Conservation (phyloP, 306 rosid genomes). For the Begonia masoniana region DNA sequence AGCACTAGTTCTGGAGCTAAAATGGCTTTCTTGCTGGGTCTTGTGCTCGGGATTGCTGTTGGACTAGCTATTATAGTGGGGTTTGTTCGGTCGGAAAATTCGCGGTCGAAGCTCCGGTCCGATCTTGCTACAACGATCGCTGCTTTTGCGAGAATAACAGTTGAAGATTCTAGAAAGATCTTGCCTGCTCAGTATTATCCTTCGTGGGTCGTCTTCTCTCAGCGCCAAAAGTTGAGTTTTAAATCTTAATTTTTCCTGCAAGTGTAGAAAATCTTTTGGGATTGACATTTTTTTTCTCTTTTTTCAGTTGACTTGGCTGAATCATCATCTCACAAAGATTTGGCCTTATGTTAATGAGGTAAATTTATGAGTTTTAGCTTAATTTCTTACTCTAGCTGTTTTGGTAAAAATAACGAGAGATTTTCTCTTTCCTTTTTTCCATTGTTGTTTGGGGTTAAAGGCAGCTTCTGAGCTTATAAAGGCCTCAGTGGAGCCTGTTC, state of each 20-base stretch:
- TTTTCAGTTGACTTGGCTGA: conserved; percentile 73
- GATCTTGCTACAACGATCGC: conserved; percentile 67
- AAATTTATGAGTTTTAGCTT: conserved; percentile 2
- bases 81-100: conserved; percentile 59
- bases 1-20: background rate
- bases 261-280: background rate
- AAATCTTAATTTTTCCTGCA: background rate
- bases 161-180: conserved; percentile 78
- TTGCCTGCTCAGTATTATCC: conserved; percentile 67
- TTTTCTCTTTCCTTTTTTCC: background rate
- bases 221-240: conserved; percentile 58
- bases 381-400: background rate
- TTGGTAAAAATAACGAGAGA: background rate
- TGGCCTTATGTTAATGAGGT: conserved; percentile 97
- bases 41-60: conserved; percentile 48
- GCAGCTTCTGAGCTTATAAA: conserved; percentile 96
- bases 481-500: conserved; percentile 63
- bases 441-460: conserved; percentile 16
- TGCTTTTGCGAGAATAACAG: conserved; percentile 73
- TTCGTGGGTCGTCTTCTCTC: conserved; percentile 88
- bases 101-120: conserved; percentile 50
- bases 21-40: conserved; percentile 83
- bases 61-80: conserved; percentile 48
- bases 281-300: conserved; percentile 7
- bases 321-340: conserved; percentile 70